These are phyloP conservation scores for Pseudonectria buxi DNA, from an alignment of 2,329 filamentous ascomycete genomes.

Conservation along the genomic window DNA sequence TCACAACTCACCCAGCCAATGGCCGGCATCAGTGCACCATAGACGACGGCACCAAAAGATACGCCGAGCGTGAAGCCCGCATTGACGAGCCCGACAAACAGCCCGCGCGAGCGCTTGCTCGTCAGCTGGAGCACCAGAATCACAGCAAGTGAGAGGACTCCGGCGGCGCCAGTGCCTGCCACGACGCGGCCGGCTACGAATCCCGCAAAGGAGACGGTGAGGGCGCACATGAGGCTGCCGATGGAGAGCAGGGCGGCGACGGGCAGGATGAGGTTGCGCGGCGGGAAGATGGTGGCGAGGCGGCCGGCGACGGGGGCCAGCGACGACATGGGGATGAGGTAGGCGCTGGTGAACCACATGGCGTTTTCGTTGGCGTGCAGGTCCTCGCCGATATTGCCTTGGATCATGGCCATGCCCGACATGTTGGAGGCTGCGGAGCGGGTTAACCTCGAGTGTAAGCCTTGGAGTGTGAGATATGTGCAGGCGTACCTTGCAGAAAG, in stretches of 20 bases:
- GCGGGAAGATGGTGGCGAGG: slow-evolving; percentile 66
- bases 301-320: slow-evolving; percentile 65
- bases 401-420: slow-evolving; percentile 73
- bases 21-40: slow-evolving; percentile 54
- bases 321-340: slow-evolving; percentile 56
- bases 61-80: slow-evolving; percentile 65
- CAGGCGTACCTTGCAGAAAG: slow-evolving; percentile 20
- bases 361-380: slow-evolving; percentile 65
- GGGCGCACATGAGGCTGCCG: slow-evolving; percentile 59
- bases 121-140: slow-evolving; percentile 73
- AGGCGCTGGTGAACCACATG: slow-evolving; percentile 77
- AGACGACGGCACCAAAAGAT: slow-evolving; percentile 63
- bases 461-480: neutral
- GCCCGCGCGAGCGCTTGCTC: slow-evolving; percentile 57
- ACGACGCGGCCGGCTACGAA: slow-evolving; percentile 66
- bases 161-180: slow-evolving; percentile 62
- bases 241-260: slow-evolving; percentile 51
- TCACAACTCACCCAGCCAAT: slow-evolving; percentile 60
- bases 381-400: slow-evolving; percentile 68
- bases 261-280: slow-evolving; percentile 56
- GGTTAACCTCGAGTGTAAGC: slow-evolving; percentile 3
- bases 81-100: slow-evolving; percentile 70
- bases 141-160: slow-evolving; percentile 65
- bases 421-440: slow-evolving; percentile 56
- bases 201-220: slow-evolving; percentile 47